phyloP scores from a whole-genome alignment of 2,329 filamentous ascomycete genomes.

The Helotiales sp. region DNA sequence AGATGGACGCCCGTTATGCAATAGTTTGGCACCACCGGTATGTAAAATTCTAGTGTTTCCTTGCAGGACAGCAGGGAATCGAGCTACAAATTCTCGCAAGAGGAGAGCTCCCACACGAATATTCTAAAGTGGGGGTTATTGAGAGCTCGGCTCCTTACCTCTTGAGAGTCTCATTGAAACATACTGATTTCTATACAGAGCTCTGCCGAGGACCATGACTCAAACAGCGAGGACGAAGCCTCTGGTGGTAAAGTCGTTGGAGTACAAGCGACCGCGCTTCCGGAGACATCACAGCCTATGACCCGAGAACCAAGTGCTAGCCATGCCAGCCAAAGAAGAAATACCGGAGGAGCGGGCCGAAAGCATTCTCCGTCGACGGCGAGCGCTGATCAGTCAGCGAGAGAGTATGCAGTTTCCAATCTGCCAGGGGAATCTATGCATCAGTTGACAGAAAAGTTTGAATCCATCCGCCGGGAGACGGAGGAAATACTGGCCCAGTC shows the following conservation, averaged over 20 bases:
- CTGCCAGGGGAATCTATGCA: slow-evolving; percentile 68
- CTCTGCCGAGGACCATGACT: slow-evolving; percentile 52
- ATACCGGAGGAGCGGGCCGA: slow-evolving; percentile 66
- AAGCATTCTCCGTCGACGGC: slow-evolving; percentile 72
- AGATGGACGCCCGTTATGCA: slow-evolving; percentile 54
- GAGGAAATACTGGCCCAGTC: slow-evolving; percentile 75
- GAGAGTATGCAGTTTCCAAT: slow-evolving; percentile 37
- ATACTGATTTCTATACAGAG: too few relatives aligned
- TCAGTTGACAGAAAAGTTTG: slow-evolving; percentile 78
- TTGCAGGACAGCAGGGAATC: slow-evolving; percentile 56
- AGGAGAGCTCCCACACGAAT: too few relatives aligned
- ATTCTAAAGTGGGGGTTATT: too few relatives aligned
- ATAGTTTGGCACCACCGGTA: not conserved
- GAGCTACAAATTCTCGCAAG: slow-evolving; percentile 57
- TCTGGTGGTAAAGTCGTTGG: slow-evolving; percentile 45
- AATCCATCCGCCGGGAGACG: slow-evolving; percentile 77
- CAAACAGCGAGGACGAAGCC: slow-evolving; percentile 49
- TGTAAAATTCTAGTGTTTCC: too few relatives aligned
- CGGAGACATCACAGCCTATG: slow-evolving; percentile 61
- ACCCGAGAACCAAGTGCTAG: slow-evolving; percentile 64
- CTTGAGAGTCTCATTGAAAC: too few relatives aligned
- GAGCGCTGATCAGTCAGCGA: slow-evolving; percentile 29
- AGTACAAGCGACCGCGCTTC: slow-evolving; percentile 61
- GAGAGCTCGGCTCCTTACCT: too few relatives aligned
- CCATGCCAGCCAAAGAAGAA: slow-evolving; percentile 56